Base-by-base conservation (phyloP, 768 basidiomycete genomes). In the Gymnopilus junonius region DNA sequence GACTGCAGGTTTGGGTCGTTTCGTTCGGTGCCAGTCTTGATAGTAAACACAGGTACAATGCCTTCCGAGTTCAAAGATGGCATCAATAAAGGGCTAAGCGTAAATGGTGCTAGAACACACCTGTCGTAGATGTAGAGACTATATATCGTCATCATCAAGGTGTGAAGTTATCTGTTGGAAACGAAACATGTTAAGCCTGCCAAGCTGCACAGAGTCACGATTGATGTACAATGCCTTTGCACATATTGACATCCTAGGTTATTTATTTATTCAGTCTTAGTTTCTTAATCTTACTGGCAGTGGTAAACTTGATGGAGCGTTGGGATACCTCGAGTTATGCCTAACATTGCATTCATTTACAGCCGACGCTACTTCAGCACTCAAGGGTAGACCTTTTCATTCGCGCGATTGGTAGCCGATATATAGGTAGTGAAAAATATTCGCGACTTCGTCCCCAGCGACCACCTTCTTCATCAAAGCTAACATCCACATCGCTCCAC, bases 81-180 rank as follows among this genome's bases (percentile, higher is more conserved):
- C 48, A 37, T 17, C 34, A 34, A 23, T 51, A 40, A 50, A 23
- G 53, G 12, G 12, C 29, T 15, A 14, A n/a, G n/a, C 8, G 42
- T 25, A 17, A 37, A 20, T 4, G 29, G 56, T 39, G 42, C 17
- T 58, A 46, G 58, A 51, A 76, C 85, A 69, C 73, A 87, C 92
- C 94, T 86, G 77, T 98, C 95, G 74, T 89, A 98, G 68, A 99
- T 90, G 82, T 98, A 98, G 46, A 99, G 80, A 65, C 94, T 94
- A 78, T 89, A 87, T 69, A 97, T 93, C 23, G 94, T 95, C 93
- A 95, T 95, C 21, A 15, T 20, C 31, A 8, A 6, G 15, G 48
- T 51, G 15, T 48, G 27, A 20, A 42, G 5, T 7, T 20, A 6
- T 42, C 17, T 20, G 40, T 42, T 5, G 17, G 10, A 42, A 42